These are phyloP conservation scores for Stemphylium beticola DNA, from an alignment of 2,329 filamentous ascomycete species.

Conservation along the genomic window DNA sequence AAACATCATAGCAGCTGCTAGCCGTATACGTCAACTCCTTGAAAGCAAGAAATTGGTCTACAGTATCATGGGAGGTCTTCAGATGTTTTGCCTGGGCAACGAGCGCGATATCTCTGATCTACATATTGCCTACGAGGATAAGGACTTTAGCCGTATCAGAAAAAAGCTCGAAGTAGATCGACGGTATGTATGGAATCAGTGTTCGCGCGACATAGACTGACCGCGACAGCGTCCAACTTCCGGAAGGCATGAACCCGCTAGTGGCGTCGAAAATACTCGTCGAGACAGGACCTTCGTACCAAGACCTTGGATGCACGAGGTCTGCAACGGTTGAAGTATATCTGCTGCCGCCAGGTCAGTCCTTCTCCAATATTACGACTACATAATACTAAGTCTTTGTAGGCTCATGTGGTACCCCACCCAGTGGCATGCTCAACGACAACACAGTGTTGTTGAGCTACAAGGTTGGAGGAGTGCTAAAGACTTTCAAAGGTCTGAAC, in stretches of 20 bases:
- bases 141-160: conserved; percentile 37
- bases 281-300: conserved; percentile 40
- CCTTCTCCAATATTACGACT: background rate
- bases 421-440: conserved; percentile 28
- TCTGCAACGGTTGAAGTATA: conserved; percentile 39
- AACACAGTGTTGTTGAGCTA: conserved; percentile 37
- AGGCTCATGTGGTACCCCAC: conserved; percentile 40
- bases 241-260: conserved; percentile 39
- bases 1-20: conserved; percentile 40
- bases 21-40: conserved; percentile 35
- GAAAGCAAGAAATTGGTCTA: conserved; percentile 43
- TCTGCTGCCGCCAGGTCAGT: conserved; percentile 39
- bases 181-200: conserved; percentile 23
- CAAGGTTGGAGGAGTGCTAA: conserved; percentile 29
- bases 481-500: conserved; percentile 39
- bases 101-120: conserved; percentile 39
- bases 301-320: conserved; percentile 34
- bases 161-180: conserved; percentile 35
- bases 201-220: conserved; percentile 16
- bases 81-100: conserved; percentile 43
- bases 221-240: conserved; percentile 29
- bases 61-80: conserved; percentile 38
- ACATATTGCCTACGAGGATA: conserved; percentile 44
- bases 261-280: conserved; percentile 40
- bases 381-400: conserved; percentile 9